Evolutionary conservation across 2,329 filamentous ascomycete genomes (phyloP), one percentile per base, ranked within the genome.

Genomic region (Corynespora cassiicola): DNA sequence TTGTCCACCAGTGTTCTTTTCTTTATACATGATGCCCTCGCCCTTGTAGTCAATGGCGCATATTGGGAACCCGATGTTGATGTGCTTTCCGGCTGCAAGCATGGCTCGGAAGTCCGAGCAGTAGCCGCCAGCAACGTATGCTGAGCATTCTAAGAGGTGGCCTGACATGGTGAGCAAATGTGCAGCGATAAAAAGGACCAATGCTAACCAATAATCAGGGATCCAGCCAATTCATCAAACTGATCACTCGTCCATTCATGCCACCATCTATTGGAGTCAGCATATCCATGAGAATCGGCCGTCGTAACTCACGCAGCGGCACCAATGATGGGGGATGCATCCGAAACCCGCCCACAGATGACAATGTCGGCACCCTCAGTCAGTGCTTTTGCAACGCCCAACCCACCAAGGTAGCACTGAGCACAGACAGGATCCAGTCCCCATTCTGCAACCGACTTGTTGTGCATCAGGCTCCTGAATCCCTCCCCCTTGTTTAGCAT

Each of bases 11-110:
- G 69, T 69, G 2, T 56, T 52, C 6, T 66, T 60, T 36, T 76
- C 73, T 41, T 77, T 79, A 5, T 71, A 74, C 36, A 79, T 70
- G 23, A 75, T 56, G 15, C 67, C 73, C 3, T 61, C 63, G 0
- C 76, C 76, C 44, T 72, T 69, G 0, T 38, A 46, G 5, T 58
- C 63, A 24, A 80, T 68, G 41, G 78, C 75, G 2, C 70, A 75
- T 36, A 79, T 75, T 1, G 73, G 74, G 26, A 73, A 74, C 0
- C 71, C 69, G 2, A 75, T 59, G 28, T 72, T 71, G 26, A 75
- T 45, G 33, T 75, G 64, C 3, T 60, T 60, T 20, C 58, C 51
- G 14, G 44, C 36, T 8, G 39, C 36, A 11, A 66, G 52, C n/a
- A 66, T 45, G 7, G 53, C 43, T 19, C 70, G 70, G 62, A 73